These are phyloP conservation scores for Skeletonema grethae DNA, from an alignment of 108 stramenopile genomes.

Conservation along the genomic window DNA sequence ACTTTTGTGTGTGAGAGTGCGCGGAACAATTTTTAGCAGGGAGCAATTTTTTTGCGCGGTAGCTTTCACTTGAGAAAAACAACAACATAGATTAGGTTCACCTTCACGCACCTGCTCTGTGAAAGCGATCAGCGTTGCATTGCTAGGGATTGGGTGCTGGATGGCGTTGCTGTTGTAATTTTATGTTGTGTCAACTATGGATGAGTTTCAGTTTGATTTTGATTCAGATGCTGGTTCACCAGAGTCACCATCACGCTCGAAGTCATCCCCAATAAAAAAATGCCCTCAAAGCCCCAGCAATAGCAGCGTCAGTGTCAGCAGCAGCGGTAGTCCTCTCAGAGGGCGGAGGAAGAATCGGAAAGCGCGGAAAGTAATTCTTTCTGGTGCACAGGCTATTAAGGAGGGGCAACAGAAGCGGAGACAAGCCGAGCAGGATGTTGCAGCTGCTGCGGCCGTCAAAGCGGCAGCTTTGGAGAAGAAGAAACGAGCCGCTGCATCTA, in stretches of 20 bases:
- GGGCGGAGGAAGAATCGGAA: constrained; percentile 3
- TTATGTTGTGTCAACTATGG: not conserved
- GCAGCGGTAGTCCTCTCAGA: not conserved
- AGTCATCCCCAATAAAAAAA: constrained; percentile 1
- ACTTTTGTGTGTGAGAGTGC: too few species aligned
- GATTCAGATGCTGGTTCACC: not conserved
- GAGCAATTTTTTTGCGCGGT: too few species aligned
- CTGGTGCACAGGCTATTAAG: constrained; percentile 1
- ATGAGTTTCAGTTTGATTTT: constrained; percentile 7
- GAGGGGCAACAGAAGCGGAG: constrained; percentile 3
- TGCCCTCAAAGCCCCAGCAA: not conserved
- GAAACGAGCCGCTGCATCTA: not conserved
- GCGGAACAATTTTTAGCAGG: too few species aligned
- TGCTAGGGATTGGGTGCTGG: not conserved
- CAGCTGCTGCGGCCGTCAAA: not conserved
- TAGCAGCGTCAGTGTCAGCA: not conserved
- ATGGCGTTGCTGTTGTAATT: not conserved
- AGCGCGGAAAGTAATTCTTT: not conserved
- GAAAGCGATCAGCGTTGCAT: not conserved
- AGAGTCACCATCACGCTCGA: not conserved
- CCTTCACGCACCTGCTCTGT: too few species aligned
- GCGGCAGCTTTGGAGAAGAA: not conserved
- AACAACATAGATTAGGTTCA: too few species aligned
- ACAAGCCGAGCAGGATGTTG: not conserved
- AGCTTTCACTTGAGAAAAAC: too few species aligned